phyloP scores from a whole-genome alignment of 495 filamentous ascomycete species.

The Hypoxylon subgilvum region DNA sequence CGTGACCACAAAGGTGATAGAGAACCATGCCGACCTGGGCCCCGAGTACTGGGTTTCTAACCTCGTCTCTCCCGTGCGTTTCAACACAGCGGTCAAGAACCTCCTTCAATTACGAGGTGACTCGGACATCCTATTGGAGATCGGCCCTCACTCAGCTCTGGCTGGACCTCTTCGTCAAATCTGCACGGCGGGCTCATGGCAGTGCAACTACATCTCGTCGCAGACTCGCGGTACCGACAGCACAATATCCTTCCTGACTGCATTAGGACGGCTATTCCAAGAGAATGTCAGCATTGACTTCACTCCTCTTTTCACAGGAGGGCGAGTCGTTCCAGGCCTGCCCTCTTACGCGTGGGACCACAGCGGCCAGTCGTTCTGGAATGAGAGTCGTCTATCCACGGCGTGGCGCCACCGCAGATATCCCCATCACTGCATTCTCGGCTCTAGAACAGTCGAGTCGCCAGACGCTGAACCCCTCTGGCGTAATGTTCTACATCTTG shows the following conservation, averaged over 20 bases:
- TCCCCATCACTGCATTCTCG: constrained; percentile 55
- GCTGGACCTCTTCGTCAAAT: constrained; percentile 48
- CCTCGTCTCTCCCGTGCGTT: constrained; percentile 42
- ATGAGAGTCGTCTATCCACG: constrained; percentile 48
- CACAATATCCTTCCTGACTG: constrained; percentile 27
- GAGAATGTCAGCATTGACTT: constrained; percentile 38
- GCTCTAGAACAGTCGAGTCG: constrained; percentile 44
- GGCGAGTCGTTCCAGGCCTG: constrained; percentile 44
- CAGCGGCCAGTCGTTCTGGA: constrained; percentile 42
- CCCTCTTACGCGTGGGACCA: constrained; percentile 55
- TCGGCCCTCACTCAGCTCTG: constrained; percentile 55
- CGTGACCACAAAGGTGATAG: constrained; percentile 40
- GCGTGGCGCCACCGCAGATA: constrained; percentile 50
- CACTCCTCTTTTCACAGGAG: constrained; percentile 25
- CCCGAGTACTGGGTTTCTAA: constrained; percentile 43
- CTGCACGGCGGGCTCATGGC: constrained; percentile 10
- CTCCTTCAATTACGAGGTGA: constrained; percentile 30
- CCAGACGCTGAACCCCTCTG: constrained; percentile 50
- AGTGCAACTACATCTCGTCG: constrained; percentile 43
- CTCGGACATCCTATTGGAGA: constrained; percentile 46
- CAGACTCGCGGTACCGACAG: constrained; percentile 36
- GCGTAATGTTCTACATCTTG: constrained; percentile 51
- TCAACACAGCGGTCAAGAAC: constrained; percentile 40
- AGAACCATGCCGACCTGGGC: constrained; percentile 17
- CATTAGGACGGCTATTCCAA: constrained; percentile 41